Evolutionary conservation across 2,329 filamentous ascomycete species (phyloP).

Genomic region (Fusarium guadeloupense): DNA sequence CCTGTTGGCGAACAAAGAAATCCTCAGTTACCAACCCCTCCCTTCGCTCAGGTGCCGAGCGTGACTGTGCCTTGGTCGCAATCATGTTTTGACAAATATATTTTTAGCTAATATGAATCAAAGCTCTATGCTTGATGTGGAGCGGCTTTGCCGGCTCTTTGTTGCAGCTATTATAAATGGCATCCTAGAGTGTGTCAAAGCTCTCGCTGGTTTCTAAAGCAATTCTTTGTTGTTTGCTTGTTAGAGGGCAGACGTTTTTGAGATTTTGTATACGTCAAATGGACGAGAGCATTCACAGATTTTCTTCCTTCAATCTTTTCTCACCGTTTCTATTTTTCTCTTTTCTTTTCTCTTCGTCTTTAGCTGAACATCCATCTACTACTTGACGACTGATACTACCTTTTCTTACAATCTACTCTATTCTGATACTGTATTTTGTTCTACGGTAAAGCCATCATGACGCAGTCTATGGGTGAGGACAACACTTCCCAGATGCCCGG

Average conservation of each 20-base stretch:
- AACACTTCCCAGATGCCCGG: background rate
- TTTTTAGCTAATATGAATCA: constrained; percentile 5
- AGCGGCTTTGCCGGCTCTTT: constrained; percentile 33
- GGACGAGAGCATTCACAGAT: background rate
- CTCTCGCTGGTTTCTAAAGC: background rate
- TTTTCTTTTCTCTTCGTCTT: background rate
- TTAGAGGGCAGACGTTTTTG: constrained; percentile 3
- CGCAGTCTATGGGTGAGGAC: constrained; percentile 9
- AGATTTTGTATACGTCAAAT: background rate
- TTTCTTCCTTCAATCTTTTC: background rate
- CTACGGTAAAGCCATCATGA: constrained; percentile 4
- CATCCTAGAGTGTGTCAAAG: constrained; percentile 7
- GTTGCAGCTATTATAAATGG: constrained; percentile 28
- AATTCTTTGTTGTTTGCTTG: constrained; percentile 11
- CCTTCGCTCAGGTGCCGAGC: background rate
- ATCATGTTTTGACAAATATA: background rate
- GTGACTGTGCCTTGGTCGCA: background rate
- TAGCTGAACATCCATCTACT: background rate
- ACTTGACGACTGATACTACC: background rate
- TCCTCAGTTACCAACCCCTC: background rate
- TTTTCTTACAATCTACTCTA: background rate
- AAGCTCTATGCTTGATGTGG: background rate
- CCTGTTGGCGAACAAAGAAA: constrained; percentile 35
- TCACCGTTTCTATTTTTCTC: background rate
- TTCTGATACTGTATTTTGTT: background rate